These are phyloP conservation scores for Neoboletus magnificus DNA, from an alignment of 768 basidiomycete species.

Conservation along the genomic window DNA sequence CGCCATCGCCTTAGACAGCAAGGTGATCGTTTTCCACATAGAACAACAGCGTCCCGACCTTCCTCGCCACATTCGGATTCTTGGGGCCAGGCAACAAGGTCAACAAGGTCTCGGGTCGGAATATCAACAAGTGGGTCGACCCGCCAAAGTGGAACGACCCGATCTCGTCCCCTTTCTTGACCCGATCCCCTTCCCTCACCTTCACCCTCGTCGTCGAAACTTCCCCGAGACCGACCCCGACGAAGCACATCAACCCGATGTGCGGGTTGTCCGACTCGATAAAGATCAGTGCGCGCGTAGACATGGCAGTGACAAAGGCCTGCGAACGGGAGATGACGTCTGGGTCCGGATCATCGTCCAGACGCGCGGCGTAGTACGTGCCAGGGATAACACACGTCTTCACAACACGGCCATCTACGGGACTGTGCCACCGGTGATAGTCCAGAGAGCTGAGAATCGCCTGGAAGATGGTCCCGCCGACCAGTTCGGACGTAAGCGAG, in stretches of 20 bases:
- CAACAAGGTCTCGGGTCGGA: neutral
- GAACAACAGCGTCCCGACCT: neutral
- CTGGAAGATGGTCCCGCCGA: slow-evolving; percentile 53
- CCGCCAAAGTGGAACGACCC: neutral
- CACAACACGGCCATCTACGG: slow-evolving; percentile 45
- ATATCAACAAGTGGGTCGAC: neutral
- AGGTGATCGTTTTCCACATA: neutral
- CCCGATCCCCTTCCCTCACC: neutral
- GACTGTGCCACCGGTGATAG: slow-evolving; percentile 66
- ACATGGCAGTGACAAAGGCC: neutral
- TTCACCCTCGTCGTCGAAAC: neutral
- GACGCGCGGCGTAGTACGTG: slow-evolving; percentile 45
- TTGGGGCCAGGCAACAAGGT: neutral
- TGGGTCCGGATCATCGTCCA: slow-evolving; percentile 21
- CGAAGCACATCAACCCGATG: neutral
- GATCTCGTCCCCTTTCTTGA: neutral
- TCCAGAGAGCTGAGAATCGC: slow-evolving; percentile 52
- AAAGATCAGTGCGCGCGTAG: neutral
- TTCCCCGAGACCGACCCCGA: neutral
- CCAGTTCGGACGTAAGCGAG: slow-evolving; percentile 38
- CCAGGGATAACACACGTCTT: slow-evolving; percentile 45
- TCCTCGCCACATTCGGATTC: neutral
- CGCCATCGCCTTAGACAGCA: too few relatives aligned
- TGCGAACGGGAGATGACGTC: neutral
- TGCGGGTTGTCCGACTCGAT: neutral